Evolutionary conservation across 164 flowering plant species (phyloP), one percentile per base, ranked within the genome.

Genomic region (Vitis labrusca): DNA sequence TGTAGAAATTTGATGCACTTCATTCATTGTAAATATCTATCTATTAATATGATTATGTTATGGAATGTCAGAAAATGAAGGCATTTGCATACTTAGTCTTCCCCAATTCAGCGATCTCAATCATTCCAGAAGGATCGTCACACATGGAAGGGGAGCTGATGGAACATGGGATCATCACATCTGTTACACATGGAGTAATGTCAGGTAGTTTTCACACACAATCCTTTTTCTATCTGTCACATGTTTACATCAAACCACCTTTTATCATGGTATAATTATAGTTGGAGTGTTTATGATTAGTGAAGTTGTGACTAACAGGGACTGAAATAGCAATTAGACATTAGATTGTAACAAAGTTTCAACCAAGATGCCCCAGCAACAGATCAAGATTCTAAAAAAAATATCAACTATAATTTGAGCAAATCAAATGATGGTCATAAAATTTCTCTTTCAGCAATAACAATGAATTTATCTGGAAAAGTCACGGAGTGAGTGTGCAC

Each of bases 111-210:
- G 53, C 75, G 57, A 70, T 56, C 11, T 85, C 95, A 2, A 81
- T 84, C 37, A 82, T 85, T 57, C 85, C 87, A 1, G 73, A 89
- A 76, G 90, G 50, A 69, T 80, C 92, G 67, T 53, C 55, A 56
- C 53, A 52, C 19, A 79, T 57, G 44, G 79, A 76, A 62, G 83
- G 85, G 61, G 93, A 90, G 68, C 82, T 84, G 1, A 59, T 78
- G 76, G 94, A 86, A 67, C 78, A 86, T 77, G 99, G 91, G 54
- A 65, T 91, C 71, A 84, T 94, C 74, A 85, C 96, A 59, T 91
- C 97, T 74, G 84, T 85, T 68, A 92, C 94, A 27, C 91, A 77
- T 74, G 97, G 99, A 64, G 81, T 75, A 23, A 89, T 94, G 92
- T 74, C 87, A 84, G 97, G 99, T 90, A 86, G 65, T 54, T 63